Evolutionary conservation across 2,329 filamentous ascomycete species (phyloP).

Genomic region (Clonostachys solani): DNA sequence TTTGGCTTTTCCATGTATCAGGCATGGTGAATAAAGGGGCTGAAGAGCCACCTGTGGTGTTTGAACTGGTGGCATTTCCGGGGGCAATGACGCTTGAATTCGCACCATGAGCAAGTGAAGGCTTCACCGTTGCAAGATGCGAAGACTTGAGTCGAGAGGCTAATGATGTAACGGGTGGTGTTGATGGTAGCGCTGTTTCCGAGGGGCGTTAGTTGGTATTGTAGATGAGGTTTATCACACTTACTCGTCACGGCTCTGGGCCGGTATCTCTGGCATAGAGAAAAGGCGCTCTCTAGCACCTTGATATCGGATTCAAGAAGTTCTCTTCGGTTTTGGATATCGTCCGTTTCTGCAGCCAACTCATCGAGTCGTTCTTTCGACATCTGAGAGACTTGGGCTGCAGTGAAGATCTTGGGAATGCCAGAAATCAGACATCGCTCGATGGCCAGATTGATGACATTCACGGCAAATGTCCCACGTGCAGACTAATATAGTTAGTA

Average conservation of each 20-base stretch:
- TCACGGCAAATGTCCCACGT: constrained; percentile 38
- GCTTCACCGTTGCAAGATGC: too few relatives aligned
- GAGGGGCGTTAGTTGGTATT: too few relatives aligned
- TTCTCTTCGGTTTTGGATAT: constrained; percentile 4
- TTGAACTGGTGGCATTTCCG: too few relatives aligned
- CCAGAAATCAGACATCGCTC: constrained; percentile 41
- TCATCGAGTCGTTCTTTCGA: constrained; percentile 16
- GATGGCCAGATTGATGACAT: constrained; percentile 39
- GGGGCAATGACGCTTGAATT: too few relatives aligned
- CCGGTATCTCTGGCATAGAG: constrained; percentile 10
- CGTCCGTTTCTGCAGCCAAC: constrained; percentile 23
- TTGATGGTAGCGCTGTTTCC: too few relatives aligned
- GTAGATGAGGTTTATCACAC: too few relatives aligned
- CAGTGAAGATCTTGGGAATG: constrained; percentile 33
- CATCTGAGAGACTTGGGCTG: constrained; percentile 26
- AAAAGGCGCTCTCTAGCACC: constrained; percentile 9
- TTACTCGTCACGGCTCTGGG: not conserved
- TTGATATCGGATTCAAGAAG: constrained; percentile 3
- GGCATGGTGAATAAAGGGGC: too few relatives aligned
- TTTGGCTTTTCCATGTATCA: too few relatives aligned
- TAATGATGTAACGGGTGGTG: too few relatives aligned
- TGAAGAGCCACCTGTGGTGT: too few relatives aligned
- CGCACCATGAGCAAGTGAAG: too few relatives aligned
- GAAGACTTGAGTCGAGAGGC: too few relatives aligned
- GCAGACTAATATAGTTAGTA: constrained; percentile 25